phyloP scores from a whole-genome alignment of 2,329 filamentous ascomycete species.

The Aspergillus costaricaensis region DNA sequence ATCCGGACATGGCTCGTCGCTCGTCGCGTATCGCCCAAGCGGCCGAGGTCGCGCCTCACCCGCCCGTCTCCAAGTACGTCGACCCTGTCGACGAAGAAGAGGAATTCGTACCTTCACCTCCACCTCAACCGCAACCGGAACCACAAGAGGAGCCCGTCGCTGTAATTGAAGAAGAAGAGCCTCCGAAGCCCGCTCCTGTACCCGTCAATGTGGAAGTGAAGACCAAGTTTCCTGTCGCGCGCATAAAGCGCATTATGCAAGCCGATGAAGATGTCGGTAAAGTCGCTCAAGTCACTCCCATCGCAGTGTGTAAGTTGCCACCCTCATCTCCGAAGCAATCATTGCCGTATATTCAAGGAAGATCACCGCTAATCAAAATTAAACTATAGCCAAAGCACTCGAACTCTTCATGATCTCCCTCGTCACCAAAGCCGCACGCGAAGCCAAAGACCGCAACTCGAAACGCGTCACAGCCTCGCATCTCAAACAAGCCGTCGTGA shows the following conservation, averaged over 20 bases:
- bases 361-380: not conserved
- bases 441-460: constrained; percentile 78
- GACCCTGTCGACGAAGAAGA: constrained; percentile 27
- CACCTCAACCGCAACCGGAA: no score
- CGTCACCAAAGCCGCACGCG: constrained; percentile 81
- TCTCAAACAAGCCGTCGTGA: constrained; percentile 85
- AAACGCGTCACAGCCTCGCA: constrained; percentile 89
- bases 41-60: constrained; percentile 29
- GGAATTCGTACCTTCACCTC: not conserved
- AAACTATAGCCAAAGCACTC: constrained; percentile 74
- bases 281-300: constrained; percentile 94
- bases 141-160: constrained; percentile 8
- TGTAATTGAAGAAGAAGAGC: constrained; percentile 2
- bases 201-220: constrained; percentile 75
- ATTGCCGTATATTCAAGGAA: not conserved
- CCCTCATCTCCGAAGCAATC: not conserved
- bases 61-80: constrained; percentile 28
- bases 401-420: constrained; percentile 98
- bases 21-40: constrained; percentile 40
- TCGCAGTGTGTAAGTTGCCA: constrained; percentile 72
- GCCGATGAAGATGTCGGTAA: constrained; percentile 98
- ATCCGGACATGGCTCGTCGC: constrained; percentile 46
- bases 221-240: constrained; percentile 94
- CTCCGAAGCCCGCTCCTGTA: constrained; percentile 43
- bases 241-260: constrained; percentile 99